Conservation (phyloP, 108 stramenopile species). For the Heterococcus sp. region DNA sequence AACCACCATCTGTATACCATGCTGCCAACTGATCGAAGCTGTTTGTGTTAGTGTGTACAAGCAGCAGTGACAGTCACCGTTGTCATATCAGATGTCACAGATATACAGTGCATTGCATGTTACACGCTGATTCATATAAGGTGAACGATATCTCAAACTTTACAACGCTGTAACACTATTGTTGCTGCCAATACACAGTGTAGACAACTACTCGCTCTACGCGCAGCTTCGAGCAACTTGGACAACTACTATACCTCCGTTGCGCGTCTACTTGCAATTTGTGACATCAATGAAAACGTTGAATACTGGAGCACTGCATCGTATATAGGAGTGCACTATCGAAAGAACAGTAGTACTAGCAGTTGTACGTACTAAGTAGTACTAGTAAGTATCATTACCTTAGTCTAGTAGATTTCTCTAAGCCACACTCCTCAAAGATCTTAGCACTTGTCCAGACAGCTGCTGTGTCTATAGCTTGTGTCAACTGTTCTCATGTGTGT, state of each 20-base stretch:
- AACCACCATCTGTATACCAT: conserved; percentile 41
- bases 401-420: too few species aligned
- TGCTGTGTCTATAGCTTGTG: conserved; percentile 23
- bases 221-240: background rate
- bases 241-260: background rate
- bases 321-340: too few species aligned
- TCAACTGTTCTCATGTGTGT: conserved; percentile 3
- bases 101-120: background rate
- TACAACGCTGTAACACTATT: background rate
- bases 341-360: background rate
- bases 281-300: background rate
- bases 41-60: background rate
- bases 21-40: conserved; percentile 34
- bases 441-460: conserved; percentile 40
- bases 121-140: background rate
- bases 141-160: background rate
- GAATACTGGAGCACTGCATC: too few species aligned
- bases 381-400: background rate
- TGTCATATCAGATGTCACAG: background rate
- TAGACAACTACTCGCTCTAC: background rate
- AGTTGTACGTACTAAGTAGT: background rate
- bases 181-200: background rate
- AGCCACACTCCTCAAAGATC: conserved; percentile 12
- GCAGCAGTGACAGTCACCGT: background rate
- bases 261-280: background rate